A percentile compares a stretch with the other conserved stretches of the same genome.
phyloP scores from a whole-genome alignment of 768 basidiomycete species.

The Termitomyces bulborhizus region DNA sequence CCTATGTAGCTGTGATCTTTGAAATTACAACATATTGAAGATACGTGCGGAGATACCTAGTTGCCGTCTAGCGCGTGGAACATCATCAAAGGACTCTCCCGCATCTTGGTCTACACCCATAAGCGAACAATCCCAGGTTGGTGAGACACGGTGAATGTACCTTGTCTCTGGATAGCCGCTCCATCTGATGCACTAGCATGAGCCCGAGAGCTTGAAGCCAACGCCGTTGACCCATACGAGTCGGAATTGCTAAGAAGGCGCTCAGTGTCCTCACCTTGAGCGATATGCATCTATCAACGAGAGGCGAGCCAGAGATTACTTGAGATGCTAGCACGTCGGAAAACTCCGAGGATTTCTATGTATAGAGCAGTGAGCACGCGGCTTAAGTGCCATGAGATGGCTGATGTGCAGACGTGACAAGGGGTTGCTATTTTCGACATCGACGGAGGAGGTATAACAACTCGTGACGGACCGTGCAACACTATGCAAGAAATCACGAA shows the following conservation, averaged over 20 bases:
- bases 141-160: not conserved
- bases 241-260: not conserved
- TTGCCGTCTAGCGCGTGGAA: slow-evolving; percentile 12
- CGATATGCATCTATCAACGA: not conserved
- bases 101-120: slow-evolving; percentile 2
- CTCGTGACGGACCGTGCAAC: too few relatives aligned
- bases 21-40: not conserved
- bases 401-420: too few relatives aligned
- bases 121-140: not conserved
- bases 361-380: too few relatives aligned
- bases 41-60: slow-evolving; percentile 5
- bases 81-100: slow-evolving; percentile 15
- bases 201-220: too few relatives aligned
- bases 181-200: not conserved
- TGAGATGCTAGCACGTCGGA: too few relatives aligned
- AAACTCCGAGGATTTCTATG: too few relatives aligned
- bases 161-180: not conserved
- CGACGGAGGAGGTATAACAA: too few relatives aligned
- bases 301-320: too few relatives aligned
- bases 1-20: slow-evolving; percentile 21
- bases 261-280: not conserved
- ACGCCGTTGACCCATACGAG: not conserved
- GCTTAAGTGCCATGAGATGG: too few relatives aligned
- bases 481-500: too few relatives aligned
- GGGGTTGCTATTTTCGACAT: too few relatives aligned